Base-by-base conservation (phyloP, 192 early-diverging fungal species). In the Umbelopsis vinacea region DNA sequence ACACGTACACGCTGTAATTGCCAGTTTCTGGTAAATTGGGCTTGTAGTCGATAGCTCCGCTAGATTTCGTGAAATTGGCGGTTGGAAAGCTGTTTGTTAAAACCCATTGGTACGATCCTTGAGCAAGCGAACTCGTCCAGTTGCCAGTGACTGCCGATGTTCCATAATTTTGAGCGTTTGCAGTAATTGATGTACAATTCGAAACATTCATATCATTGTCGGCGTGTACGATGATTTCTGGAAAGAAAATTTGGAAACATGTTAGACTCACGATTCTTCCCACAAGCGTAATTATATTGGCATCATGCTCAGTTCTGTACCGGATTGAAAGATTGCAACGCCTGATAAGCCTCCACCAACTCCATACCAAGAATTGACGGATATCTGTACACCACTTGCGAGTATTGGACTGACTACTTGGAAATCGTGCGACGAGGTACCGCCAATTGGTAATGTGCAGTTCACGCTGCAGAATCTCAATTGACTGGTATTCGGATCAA, bases 361-460 rank as follows among this genome's bases (percentile, higher is more conserved):
- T 17, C 79, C 79, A 46, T 74, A 77, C 79, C 79, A 81, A 35
- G 68, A 46, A n/a, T 50, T 45, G 14, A 81, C 74, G 19, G 86
- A 81, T 47, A 94, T 79, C 50, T 82, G 81, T 10, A 89, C 69
- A 12, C 86, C 90, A 33, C 78, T 81, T 55, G 87, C 72, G 19
- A 78, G 72, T 22, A 70, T 75, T 24, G 79, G 77, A n/a, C 7
- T 60, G 2, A 75, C 69, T 6, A 88, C 79, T 12, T 78, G 57
- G 53, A 84, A 88, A 46, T 83, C 82, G 53, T 84, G 79, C 52
- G 71, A 80, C 2, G 66, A 14, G 33, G 53, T 53, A 68, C 69
- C 14, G 78, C 45, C 43, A 81, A 76, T 55, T 55, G 78, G 45
- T 67, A 86, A 50, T 66, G 67, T 70, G 53, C 80, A 82, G 19